A percentile compares a stretch with the other conserved stretches of the same genome.
phyloP scores from a whole-genome alignment of 2,329 filamentous ascomycete genomes.

The Calonectria ilicicola region DNA sequence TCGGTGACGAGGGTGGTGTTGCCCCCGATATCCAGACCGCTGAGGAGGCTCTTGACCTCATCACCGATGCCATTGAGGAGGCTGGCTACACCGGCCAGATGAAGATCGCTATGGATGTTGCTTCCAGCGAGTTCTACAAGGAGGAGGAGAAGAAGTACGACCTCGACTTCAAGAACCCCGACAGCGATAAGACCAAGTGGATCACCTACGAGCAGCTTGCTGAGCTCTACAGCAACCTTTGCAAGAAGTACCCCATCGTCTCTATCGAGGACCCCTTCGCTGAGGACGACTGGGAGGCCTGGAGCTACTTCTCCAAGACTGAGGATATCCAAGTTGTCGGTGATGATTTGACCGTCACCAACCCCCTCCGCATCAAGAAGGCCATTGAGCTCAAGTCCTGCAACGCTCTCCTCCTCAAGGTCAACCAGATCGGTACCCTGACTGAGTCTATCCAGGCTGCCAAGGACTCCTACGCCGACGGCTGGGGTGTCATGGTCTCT shows the following conservation, averaged over 20 bases:
- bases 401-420: conserved; percentile 98
- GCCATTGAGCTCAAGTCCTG: conserved; percentile 99
- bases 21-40: conserved; percentile 98
- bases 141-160: conserved; percentile 98
- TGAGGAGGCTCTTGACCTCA: conserved; percentile 96
- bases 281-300: conserved; percentile 99
- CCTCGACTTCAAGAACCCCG: conserved; percentile 99
- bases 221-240: conserved; percentile 87
- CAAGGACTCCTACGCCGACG: conserved; percentile 96
- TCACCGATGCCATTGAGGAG: conserved; percentile 92
- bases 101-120: conserved; percentile 99
- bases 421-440: conserved; percentile 99
- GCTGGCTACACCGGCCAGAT: conserved; percentile 96
- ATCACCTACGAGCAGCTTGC: conserved; percentile 98
- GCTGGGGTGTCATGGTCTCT: conserved; percentile 99
- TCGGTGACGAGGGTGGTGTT: conserved; percentile 99
- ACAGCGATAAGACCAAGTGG: conserved; percentile 96
- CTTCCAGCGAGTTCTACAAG: conserved; percentile 99
- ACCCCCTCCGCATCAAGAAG: conserved; percentile 99
- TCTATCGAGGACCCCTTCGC: conserved; percentile 99
- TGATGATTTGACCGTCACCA: conserved; percentile 99
- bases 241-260: conserved; percentile 97
- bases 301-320: conserved; percentile 99
- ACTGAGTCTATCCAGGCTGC: conserved; percentile 99
- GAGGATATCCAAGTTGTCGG: conserved; percentile 98